Conservation (phyloP, 805 yeast genomes). For the Scheffersomyces ergatensis region DNA sequence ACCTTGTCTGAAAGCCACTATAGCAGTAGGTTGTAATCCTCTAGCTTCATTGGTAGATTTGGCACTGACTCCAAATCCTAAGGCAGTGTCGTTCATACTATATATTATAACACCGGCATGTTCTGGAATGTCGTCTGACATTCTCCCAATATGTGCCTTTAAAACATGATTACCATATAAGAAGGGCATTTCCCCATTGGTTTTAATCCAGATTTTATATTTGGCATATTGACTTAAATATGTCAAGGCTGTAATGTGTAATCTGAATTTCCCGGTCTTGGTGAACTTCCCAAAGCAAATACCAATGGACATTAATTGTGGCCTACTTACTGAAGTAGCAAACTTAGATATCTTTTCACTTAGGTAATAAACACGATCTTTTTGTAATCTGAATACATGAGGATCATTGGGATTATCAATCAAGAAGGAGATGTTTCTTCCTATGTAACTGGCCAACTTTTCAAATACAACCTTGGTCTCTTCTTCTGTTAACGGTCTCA, state of each 20-base stretch:
- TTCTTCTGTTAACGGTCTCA: conserved; percentile 96
- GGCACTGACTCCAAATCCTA: conserved; percentile 95
- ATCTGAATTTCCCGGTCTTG: conserved; percentile 92
- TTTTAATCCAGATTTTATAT: conserved; percentile 93
- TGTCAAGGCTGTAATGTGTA: conserved; percentile 89
- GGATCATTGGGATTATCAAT: conserved; percentile 86
- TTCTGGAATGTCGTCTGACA: conserved; percentile 97
- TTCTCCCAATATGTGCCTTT: conserved; percentile 94
- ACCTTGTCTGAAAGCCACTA: conserved; percentile 94
- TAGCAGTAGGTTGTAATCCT: conserved; percentile 86
- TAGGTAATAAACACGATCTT: conserved; percentile 94
- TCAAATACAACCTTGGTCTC: conserved; percentile 96
- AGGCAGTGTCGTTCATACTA: conserved; percentile 88
- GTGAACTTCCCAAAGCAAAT: conserved; percentile 95
- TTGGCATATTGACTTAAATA: conserved; percentile 84
- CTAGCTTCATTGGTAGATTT: conserved; percentile 87
- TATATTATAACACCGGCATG: conserved; percentile 93
- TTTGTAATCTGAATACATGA: conserved; percentile 92
- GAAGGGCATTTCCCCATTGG: conserved; percentile 98
- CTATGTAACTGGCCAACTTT: conserved; percentile 92
- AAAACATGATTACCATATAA: conserved; percentile 93
- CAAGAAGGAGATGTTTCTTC: conserved; percentile 86
- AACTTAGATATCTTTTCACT: conserved; percentile 75
- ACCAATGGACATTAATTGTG: conserved; percentile 88
- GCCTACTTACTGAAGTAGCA: conserved; percentile 89